Percentiles rank a stretch among this genome's conserved stretches.
Conservation (phyloP, 164 flowering plant genomes). For the Dillenia suffruticosa region DNA sequence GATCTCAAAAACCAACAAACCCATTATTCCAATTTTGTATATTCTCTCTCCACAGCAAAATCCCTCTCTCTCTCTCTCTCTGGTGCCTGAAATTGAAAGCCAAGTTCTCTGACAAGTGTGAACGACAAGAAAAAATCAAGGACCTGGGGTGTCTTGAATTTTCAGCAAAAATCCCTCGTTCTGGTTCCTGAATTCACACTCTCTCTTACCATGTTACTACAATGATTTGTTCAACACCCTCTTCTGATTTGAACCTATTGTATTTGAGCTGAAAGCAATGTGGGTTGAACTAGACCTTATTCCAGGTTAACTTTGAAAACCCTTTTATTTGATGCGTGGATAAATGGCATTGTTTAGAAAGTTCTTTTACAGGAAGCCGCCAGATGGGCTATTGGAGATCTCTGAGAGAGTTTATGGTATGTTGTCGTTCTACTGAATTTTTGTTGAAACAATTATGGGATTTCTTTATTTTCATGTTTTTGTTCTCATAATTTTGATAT, state of each 20-base stretch:
- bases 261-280: background rate
- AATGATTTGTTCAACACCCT: background rate
- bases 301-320: background rate
- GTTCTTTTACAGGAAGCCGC: constrained; percentile 58
- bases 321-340: background rate
- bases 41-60: no score
- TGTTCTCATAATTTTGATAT: no score
- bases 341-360: constrained; percentile 56
- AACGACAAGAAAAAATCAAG: background rate
- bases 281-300: background rate
- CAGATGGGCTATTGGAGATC: constrained; percentile 69
- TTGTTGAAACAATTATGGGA: constrained; percentile 1
- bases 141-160: background rate
- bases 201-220: background rate
- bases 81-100: no score
- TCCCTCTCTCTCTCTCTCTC: no score
- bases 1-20: no score
- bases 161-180: background rate
- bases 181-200: background rate
- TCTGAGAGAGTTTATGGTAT: constrained; percentile 63
- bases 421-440: constrained; percentile 4
- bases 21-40: no score
- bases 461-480: background rate
- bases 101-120: no score
- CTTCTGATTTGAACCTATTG: background rate